Percentiles rank a stretch among this genome's conserved stretches.
phyloP scores from a whole-genome alignment of 192 early-diverging fungal species.

The Backusella psychrophila region DNA sequence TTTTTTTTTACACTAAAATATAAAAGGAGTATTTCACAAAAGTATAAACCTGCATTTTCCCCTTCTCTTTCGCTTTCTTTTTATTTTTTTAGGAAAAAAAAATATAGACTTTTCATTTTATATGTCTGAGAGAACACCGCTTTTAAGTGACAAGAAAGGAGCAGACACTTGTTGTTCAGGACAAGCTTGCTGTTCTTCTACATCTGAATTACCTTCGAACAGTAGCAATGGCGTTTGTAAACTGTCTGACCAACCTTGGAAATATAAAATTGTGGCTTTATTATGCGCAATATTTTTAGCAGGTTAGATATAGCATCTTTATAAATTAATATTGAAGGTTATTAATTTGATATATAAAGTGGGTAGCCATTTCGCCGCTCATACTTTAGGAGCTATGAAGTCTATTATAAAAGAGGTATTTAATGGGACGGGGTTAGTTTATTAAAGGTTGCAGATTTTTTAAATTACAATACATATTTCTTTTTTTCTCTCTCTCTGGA shows the following conservation, averaged over 20 bases:
- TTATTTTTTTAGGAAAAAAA: neutral
- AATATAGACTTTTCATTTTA: neutral
- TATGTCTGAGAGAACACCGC: slow-evolving; percentile 4
- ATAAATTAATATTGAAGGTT: neutral
- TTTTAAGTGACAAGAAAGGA: neutral
- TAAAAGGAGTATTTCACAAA: neutral
- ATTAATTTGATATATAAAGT: slow-evolving; percentile 37
- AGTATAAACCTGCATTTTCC: neutral
- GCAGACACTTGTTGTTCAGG: slow-evolving; percentile 6
- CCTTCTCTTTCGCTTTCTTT: neutral
- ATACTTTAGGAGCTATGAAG: slow-evolving; percentile 71
- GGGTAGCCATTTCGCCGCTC: slow-evolving; percentile 71
- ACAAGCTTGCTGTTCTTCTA: slow-evolving; percentile 14
- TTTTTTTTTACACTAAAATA: neutral
- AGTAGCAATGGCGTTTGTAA: slow-evolving; percentile 11
- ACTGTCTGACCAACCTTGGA: slow-evolving; percentile 36
- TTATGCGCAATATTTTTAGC: slow-evolving; percentile 57
- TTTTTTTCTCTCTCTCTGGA: slow-evolving; percentile 15
- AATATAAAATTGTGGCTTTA: slow-evolving; percentile 56
- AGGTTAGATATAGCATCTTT: slow-evolving; percentile 33
- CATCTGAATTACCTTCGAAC: neutral
- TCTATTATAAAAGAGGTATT: slow-evolving; percentile 71
- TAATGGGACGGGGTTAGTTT: neutral
- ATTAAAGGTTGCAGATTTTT: neutral
- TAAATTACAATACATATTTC: neutral